These are phyloP conservation scores for Saposhnikovia divaricata DNA, from an alignment of 129 eudicot species.

Conservation along the genomic window DNA sequence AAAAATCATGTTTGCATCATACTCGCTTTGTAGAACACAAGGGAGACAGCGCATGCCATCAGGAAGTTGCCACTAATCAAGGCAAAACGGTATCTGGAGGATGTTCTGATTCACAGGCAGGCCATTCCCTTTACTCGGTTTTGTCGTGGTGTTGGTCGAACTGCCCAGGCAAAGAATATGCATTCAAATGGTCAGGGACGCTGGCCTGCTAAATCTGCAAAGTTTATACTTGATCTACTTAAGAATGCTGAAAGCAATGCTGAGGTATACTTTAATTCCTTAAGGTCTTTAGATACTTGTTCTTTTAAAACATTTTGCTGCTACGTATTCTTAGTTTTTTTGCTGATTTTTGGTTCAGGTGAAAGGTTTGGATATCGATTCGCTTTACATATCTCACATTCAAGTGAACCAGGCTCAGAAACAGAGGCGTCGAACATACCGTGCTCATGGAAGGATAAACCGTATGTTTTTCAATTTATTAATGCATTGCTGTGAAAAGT, in stretches of 20 bases:
- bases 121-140: conserved; percentile 66
- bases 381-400: conserved; percentile 55
- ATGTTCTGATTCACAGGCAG: conserved; percentile 58
- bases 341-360: conserved; percentile 19
- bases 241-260: conserved; percentile 60
- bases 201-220: conserved; percentile 65
- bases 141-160: conserved; percentile 65
- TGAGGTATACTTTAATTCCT: conserved; percentile 25
- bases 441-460: conserved; percentile 47
- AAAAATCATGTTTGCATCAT: background rate
- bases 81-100: conserved; percentile 60
- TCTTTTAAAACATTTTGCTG: background rate
- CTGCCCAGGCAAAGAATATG: conserved; percentile 47
- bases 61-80: conserved; percentile 41
- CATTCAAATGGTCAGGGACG: conserved; percentile 30
- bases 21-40: conserved; percentile 34
- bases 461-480: conserved; percentile 25
- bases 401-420: conserved; percentile 56
- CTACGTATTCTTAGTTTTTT: background rate
- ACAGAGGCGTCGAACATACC: conserved; percentile 9
- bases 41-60: conserved; percentile 55
- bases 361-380: conserved; percentile 61
- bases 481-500: background rate
- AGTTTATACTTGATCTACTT: conserved; percentile 26
- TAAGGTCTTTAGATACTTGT: background rate